phyloP scores from a whole-genome alignment of 2,329 filamentous ascomycete genomes.

The Diaporthe citrichinensis region DNA sequence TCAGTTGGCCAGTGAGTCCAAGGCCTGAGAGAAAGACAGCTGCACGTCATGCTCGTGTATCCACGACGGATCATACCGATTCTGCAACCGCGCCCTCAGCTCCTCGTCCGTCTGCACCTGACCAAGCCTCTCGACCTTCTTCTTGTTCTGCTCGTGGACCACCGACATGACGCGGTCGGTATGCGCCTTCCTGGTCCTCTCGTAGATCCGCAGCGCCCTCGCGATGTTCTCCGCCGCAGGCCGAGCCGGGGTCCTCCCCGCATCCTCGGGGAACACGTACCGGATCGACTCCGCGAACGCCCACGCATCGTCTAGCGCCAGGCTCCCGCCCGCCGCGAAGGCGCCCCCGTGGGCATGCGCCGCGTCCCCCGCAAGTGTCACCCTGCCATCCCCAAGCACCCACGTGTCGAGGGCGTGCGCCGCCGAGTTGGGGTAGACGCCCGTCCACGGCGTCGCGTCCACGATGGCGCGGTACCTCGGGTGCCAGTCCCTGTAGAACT shows the following conservation, averaged over 20 bases:
- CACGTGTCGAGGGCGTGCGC: conserved; percentile 57
- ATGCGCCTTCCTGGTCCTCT: conserved; percentile 58
- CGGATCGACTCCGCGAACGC: conserved; percentile 56
- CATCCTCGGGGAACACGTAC: conserved; percentile 50
- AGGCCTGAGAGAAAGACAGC: conserved; percentile 55
- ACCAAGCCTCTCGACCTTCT: conserved; percentile 45
- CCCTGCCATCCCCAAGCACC: conserved; percentile 53
- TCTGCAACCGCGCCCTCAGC: conserved; percentile 53
- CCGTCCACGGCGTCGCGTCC: conserved; percentile 56
- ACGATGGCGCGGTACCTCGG: conserved; percentile 56
- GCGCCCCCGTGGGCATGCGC: conserved; percentile 59
- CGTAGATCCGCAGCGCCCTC: conserved; percentile 55
- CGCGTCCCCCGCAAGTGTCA: conserved; percentile 57
- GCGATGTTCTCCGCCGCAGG: conserved; percentile 45
- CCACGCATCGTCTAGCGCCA: conserved; percentile 58
- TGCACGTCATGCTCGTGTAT: conserved; percentile 63
- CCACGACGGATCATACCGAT: conserved; percentile 57
- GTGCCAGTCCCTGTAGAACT: conserved; percentile 59
- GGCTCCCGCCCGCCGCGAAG: conserved; percentile 56
- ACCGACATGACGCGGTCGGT: conserved; percentile 52
- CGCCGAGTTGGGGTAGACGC: conserved; percentile 59
- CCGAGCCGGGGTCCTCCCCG: not conserved
- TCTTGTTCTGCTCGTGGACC: conserved; percentile 51
- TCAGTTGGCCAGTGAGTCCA: not conserved
- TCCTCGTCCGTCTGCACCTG: conserved; percentile 54